Evolutionary conservation across 2,329 filamentous ascomycete species (phyloP), one percentile per base, ranked within the genome.

Genomic region (Apiospora arundinis): DNA sequence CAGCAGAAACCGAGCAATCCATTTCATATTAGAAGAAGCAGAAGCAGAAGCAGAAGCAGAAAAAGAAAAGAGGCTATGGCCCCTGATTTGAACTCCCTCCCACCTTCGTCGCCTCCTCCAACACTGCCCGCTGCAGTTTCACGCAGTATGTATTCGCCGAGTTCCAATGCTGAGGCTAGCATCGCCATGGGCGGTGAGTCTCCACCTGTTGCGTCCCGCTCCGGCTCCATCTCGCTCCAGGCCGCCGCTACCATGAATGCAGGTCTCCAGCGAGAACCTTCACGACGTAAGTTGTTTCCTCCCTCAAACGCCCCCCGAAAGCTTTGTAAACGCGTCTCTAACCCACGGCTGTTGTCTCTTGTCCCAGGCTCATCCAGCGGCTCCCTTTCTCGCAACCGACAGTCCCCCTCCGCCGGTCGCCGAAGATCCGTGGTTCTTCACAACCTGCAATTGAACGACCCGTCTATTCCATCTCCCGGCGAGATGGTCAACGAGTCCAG

Each of bases 181-280:
- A 49, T 75, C 67, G 76, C 75, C 70, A 69, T 79, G 44, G 79
- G 80, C 49, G 80, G 80, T 49, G 84, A 88, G 72, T 89, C 89
- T 32, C 87, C 90, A 37, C 88, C 89, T 45, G 8, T 23, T 44
- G 90, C 91, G 63, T 88, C 90, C 48, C 87, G 92, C 75, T 90
- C 90, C 68, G 88, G 92, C 45, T 90, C 92, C 52, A 87, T 89
- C 73, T 94, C 92, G 18, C 86, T 96, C 12, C 92, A 93, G 79
- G 93, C 92, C 69, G 90, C 93, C 16, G 93, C 92, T 9, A 91
- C 92, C 60, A 88, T 95, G 81, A 95, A 95, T 79, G 92, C 93
- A 40, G 90, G 93, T 69, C 88, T 94, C 40, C 90, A 93, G 75
- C 89, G 88, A 74, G 89, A 92, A 77, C 85, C 89, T 49, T 88